Evolutionary conservation across 345 rosid species (phyloP).

Genomic region (Microcos paniculata): DNA sequence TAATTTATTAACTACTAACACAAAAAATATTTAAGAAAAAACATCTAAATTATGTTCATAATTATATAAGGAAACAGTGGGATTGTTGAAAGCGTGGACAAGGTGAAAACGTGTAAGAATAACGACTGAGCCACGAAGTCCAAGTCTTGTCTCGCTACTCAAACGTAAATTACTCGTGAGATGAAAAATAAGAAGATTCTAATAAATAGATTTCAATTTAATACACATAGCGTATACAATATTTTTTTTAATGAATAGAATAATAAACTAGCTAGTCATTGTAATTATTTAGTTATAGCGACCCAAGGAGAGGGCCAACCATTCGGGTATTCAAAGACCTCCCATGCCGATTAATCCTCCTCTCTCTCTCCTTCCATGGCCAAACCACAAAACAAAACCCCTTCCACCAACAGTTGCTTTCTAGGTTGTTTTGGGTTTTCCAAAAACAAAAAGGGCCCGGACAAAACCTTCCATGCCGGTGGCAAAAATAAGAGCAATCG

Average conservation of each 20-base stretch:
- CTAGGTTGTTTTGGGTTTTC: constrained; percentile 49
- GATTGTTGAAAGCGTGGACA: background rate
- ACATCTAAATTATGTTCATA: background rate
- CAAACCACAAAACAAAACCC: constrained; percentile 17
- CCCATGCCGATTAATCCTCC: constrained; percentile 14
- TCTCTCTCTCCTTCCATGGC: constrained; percentile 30
- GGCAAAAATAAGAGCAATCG: constrained; percentile 8
- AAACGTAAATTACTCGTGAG: background rate
- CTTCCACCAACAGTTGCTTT: constrained; percentile 25
- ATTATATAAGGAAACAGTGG: background rate
- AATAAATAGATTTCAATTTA: background rate
- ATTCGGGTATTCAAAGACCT: background rate
- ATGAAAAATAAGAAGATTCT: background rate
- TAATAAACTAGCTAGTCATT: background rate
- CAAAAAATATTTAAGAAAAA: no score
- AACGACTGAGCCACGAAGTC: constrained; percentile 12
- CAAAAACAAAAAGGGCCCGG: constrained; percentile 21
- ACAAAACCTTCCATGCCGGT: constrained; percentile 10
- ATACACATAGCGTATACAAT: background rate
- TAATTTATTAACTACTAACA: no score
- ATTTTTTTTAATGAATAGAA: background rate
- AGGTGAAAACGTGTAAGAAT: constrained; percentile 17
- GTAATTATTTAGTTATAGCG: constrained; percentile 3
- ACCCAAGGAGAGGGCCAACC: background rate
- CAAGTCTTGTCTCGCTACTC: constrained; percentile 23